Base-by-base conservation (phyloP, 352 stramenopile species). In the Pythium phragmiticola region DNA sequence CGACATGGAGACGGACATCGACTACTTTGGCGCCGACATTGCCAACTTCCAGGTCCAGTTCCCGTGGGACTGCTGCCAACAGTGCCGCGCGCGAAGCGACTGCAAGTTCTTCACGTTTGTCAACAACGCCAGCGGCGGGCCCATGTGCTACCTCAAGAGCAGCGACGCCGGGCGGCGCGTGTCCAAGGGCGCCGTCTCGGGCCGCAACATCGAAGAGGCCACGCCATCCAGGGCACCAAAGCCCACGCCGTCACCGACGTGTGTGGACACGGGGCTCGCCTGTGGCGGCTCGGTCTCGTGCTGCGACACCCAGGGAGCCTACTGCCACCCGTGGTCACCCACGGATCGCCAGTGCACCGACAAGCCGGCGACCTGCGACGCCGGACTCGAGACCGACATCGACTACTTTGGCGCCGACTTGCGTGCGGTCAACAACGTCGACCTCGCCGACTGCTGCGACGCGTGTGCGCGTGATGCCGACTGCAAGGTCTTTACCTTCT, bases 141-240 rank as follows among this genome's bases (percentile, higher is more conserved):
- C 68, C 0, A 51, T 69, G 51, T 85, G 76, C 53, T 81, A 81
- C 63, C 60, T 84, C 65, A 85, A 85, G 66, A 77, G 59, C 11
- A 69, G 53, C 33, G 62, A 58, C 13, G 60, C 36, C 7, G 67
- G 55, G 7, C 71, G 66, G 13, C 54, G 70, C 5, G 23, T 41
- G 7, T 75, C 51, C 21, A 58, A 69, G 37, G 74, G 74, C 5
- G 67, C 68, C 2, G 54, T 85, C 19, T 81, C 70, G 2, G 74
- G 76, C 51, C 51, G 54, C 52, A 43, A 48, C 45, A 8, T 48
- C 14, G 34, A 39, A 39, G 34, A 39, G 34, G 34, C 34, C 7
- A 39, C 34, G 34, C 34, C 34, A 6, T 39, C 34, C 8, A n/a
- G 17, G 8, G 33, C 52, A 4, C 17, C 37, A 4, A 30, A 11